Evolutionary conservation across 139 green algal species (phyloP).

Genomic region (Closterium sp.): DNA sequence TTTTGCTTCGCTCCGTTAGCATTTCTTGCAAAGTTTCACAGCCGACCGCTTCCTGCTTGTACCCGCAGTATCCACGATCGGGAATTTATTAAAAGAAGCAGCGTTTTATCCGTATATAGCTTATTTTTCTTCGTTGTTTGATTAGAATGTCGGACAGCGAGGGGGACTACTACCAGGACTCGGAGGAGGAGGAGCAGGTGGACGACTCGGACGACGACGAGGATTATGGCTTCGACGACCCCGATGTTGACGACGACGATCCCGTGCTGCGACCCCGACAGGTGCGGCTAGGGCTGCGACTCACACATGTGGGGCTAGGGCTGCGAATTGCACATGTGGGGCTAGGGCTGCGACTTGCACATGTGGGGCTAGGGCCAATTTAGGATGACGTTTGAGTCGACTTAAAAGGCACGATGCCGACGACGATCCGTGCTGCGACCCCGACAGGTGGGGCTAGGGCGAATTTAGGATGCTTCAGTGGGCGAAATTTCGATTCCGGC

Average conservation of each 20-base stretch:
- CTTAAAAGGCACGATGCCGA: no score
- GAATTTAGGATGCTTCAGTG: no score
- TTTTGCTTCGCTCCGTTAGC: not conserved
- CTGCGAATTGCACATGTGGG: no score
- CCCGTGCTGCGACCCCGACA: not conserved
- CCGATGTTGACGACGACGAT: slow-evolving; percentile 4
- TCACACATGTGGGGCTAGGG: no score
- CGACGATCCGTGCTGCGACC: no score
- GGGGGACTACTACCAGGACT: slow-evolving; percentile 1
- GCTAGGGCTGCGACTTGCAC: no score
- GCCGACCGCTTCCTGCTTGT: not conserved
- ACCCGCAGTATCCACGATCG: not conserved
- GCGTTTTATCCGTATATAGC: not conserved
- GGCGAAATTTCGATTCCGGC: no score
- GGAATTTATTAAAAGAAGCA: not conserved
- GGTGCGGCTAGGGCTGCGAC: not conserved
- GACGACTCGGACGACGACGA: not conserved
- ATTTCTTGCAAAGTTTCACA: not conserved
- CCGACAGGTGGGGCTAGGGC: no score
- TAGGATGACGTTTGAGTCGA: no score
- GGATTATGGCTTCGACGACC: slow-evolving; percentile 22
- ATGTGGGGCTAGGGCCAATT: no score
- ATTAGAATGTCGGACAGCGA: not conserved
- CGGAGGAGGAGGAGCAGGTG: not conserved
- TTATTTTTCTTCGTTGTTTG: no score